Base-by-base conservation (phyloP, 164 flowering plant species). In the Macadamia integrifolia region DNA sequence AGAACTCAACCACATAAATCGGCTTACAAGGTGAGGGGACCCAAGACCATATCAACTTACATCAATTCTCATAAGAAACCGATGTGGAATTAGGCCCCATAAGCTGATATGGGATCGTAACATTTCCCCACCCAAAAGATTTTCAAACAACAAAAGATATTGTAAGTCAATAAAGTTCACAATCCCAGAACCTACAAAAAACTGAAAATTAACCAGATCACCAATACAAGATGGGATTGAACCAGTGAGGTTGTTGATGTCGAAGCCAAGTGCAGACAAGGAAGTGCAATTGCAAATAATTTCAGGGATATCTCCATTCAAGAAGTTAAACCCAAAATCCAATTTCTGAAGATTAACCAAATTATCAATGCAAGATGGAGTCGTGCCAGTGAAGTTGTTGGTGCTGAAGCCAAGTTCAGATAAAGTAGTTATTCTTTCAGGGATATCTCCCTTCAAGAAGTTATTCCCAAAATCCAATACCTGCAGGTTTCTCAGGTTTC, bases 161-260 rank as follows among this genome's bases (percentile, higher is more conserved):
- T 92, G 88, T 46, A 93, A 87, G 46, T 93, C 89, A 7, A 72
- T 75, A 66, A 91, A 90, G 40, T 79, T 87, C 8, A 91, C 81
- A 65, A 93, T 84, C 7, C 75, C 72, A 14, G 93, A 86, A 61
- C 89, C 77, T 60, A 86, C 91, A 5, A 93, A 85, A 62, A 87
- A 93, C 78, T 89, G 89, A 67, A 93, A 70, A 74, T 82, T 74
- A 31, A 91, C 80, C 14, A 79, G 75, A 71, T 91, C 86, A 75
- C 92, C 83, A n/a, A 67, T 69, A 58, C 91, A 91, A 0, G 88
- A 88, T 7, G 98, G 98, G 32, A 93, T 74, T 9, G 40, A 66
- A 14, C 98, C 98, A n/a, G 71, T 79, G 10, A 93, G 78, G 40
- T 59, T 68, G 62, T 91, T 93, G 2, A 96, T 88, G 97, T 96